These are phyloP conservation scores for Stachybotrys elegans DNA, from an alignment of 2,329 filamentous ascomycete species.

Conservation along the genomic window DNA sequence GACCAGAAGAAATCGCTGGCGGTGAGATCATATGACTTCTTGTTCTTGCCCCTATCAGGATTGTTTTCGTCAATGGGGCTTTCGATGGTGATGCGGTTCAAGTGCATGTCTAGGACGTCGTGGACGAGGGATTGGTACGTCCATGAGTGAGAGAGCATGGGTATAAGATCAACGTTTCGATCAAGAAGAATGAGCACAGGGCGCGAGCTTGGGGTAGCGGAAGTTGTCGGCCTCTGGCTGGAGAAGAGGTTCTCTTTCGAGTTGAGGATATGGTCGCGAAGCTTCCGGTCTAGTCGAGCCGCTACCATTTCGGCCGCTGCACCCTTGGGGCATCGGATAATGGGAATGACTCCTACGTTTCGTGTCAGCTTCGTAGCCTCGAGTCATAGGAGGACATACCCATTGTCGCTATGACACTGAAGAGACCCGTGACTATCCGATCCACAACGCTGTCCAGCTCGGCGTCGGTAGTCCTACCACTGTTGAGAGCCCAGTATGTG, in stretches of 20 bases:
- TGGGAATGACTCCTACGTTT: conserved; percentile 72
- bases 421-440: conserved; percentile 90
- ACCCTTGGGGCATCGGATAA: conserved; percentile 90
- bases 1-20: conserved; percentile 95
- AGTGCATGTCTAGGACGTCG: conserved; percentile 51
- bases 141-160: conserved; percentile 95
- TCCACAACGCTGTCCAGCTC: conserved; percentile 85
- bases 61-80: conserved; percentile 73
- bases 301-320: conserved; percentile 93
- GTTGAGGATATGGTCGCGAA: conserved; percentile 93
- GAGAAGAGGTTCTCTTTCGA: conserved; percentile 98
- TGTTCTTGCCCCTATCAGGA: conserved; percentile 68
- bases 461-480: conserved; percentile 82
- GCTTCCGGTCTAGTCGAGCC: conserved; percentile 88
- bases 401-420: conserved; percentile 98
- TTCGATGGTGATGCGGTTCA: conserved; percentile 93
- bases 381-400: conserved; percentile 46
- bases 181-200: conserved; percentile 92
- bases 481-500: conserved; percentile 95
- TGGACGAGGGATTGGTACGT: conserved; percentile 79
- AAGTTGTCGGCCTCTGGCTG: conserved; percentile 50
- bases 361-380: conserved; percentile 6
- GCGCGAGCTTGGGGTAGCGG: conserved; percentile 63
- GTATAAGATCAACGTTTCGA: conserved; percentile 89
- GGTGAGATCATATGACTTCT: conserved; percentile 85